Conservation (phyloP, 805 yeast genomes). For the Komagataella ulmi region DNA sequence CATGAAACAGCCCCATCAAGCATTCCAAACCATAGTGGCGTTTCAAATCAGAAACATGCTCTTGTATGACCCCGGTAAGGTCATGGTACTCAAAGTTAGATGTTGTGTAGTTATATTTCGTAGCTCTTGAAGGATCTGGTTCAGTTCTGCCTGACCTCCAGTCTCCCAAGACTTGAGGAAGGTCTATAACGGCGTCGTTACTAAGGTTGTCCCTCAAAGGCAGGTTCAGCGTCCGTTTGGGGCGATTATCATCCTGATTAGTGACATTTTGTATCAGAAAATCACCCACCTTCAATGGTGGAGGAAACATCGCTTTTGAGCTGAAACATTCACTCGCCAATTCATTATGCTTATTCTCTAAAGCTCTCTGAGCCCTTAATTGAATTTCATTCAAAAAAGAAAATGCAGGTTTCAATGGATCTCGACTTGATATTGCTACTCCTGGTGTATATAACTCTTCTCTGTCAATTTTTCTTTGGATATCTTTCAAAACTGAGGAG, state of each 20-base stretch:
- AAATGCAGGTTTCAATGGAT: not conserved
- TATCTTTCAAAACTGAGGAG: not conserved
- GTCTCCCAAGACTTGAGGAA: not conserved
- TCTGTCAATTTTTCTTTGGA: not conserved
- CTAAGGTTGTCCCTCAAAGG: not conserved
- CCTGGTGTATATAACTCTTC: not conserved
- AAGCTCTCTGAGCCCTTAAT: constrained; percentile 16
- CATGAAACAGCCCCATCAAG: not conserved
- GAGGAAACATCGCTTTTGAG: constrained; percentile 20
- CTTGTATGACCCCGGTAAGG: constrained; percentile 4
- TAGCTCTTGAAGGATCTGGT: not conserved
- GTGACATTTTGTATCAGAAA: constrained; percentile 20
- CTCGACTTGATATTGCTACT: not conserved
- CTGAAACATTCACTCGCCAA: constrained; percentile 17
- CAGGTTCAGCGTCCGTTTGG: not conserved
- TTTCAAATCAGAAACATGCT: constrained; percentile 3
- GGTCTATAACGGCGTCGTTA: not conserved
- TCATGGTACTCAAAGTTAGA: constrained; percentile 2
- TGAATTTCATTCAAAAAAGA: constrained; percentile 26
- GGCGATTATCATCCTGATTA: constrained; percentile 1
- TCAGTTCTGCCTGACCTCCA: not conserved
- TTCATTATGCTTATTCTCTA: constrained; percentile 5
- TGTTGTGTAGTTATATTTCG: constrained; percentile 1
- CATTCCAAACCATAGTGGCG: constrained; percentile 3
- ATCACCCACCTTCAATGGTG: constrained; percentile 13